Evolutionary conservation across 2,329 filamentous ascomycete genomes (phyloP), one percentile per base, ranked within the genome.

Genomic region (Fonsecaea pedrosoi): DNA sequence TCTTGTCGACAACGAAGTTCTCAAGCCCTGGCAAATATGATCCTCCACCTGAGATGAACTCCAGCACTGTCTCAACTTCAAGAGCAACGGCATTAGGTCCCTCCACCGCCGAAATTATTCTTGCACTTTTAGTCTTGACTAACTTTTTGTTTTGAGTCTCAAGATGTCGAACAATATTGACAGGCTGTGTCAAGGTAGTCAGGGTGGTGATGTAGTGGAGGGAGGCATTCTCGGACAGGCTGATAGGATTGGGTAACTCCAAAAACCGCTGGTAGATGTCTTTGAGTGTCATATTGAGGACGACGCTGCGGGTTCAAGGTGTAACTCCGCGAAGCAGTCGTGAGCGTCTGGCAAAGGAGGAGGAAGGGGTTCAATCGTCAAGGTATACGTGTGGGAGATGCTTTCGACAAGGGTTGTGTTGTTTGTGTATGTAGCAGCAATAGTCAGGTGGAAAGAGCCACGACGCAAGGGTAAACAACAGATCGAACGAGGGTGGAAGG

Each of bases 171-270:
- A 94, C 83, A 78, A 99, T 92, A 55, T 92, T 87, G 60, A 88
- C 85, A 55, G 90, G 79, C 72, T 92, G 89, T 69, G 85, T 83
- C 76, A 96, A 83, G 70, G 87, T 87, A 38, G 89, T 92, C 12
- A 93, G 90, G 7, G 94, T 97, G 64, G 94, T 92, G 78, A 98
- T 90, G 83, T 98, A 99, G 83, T 94, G 89, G 73, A 94, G 82
- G 54, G 90, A 86, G 66, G 90, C 89, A 78, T 89, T 84, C 62
- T 85, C 80, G 40, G 88, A 84, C 74, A 94, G 82, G 64, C 86
- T 81, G 64, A 87, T 85, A 63, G 87, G 81, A 78, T 82, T 88
- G 69, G 90, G 90, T 69, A 87, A 83, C 75, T 86, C 84, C 64
- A 94, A 84, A 78, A 93, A 94, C 81, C 87, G 86, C 83, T 88